phyloP scores from a whole-genome alignment of 192 early-diverging fungal species.

The Pilaira anomala region DNA sequence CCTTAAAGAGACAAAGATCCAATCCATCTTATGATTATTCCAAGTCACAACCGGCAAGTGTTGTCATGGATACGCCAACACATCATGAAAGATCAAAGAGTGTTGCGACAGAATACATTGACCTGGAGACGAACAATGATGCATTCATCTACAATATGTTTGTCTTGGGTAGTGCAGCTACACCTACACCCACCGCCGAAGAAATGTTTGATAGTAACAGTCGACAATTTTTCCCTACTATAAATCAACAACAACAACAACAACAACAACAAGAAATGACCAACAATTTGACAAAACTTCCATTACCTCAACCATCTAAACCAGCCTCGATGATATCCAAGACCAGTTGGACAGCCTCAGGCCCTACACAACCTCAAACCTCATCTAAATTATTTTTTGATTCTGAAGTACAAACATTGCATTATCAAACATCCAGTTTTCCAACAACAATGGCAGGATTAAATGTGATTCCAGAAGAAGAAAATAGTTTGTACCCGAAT shows the following conservation, averaged over 20 bases:
- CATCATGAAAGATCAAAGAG: not conserved
- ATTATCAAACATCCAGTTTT: constrained; percentile 2
- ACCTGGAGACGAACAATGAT: not conserved
- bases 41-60: not conserved
- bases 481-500: not conserved
- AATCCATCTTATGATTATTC: no score
- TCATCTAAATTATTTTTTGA: not conserved
- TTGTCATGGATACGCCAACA: not conserved
- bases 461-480: not conserved
- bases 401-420: constrained; percentile 10
- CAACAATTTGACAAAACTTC: not conserved
- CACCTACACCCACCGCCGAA: not conserved
- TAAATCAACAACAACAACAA: no score
- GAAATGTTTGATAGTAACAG: not conserved
- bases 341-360: not conserved
- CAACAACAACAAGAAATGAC: not conserved
- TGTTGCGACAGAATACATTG: not conserved
- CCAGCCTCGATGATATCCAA: not conserved
- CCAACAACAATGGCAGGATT: not conserved
- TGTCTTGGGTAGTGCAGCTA: not conserved
- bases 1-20: no score
- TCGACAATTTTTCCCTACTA: not conserved
- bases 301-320: constrained; percentile 2
- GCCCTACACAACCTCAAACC: not conserved
- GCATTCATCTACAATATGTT: not conserved